Evolutionary conservation across 805 yeast species (phyloP).

Genomic region (Candida khao-thaluensis): DNA sequence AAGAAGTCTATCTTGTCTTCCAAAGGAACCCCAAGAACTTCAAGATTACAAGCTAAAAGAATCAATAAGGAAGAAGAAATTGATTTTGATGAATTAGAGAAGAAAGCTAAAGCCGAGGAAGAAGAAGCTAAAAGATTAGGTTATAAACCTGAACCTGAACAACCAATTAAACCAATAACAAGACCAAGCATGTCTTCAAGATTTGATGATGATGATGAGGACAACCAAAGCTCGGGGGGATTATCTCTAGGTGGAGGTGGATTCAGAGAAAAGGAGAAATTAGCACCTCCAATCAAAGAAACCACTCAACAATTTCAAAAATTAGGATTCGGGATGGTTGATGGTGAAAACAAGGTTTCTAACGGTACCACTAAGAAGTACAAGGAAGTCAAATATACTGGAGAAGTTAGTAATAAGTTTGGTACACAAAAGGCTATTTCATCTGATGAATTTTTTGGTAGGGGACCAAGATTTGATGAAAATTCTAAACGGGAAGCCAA

Average conservation of each 20-base stretch:
- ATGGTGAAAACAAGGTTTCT: conserved; percentile 51
- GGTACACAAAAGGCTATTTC: conserved; percentile 93
- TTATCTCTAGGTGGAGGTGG: conserved; percentile 5
- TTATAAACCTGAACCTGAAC: conserved; percentile 39
- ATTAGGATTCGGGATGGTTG: conserved; percentile 88
- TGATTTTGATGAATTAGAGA: conserved; percentile 63
- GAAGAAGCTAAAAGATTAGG: conserved; percentile 61
- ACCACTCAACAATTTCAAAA: conserved; percentile 73
- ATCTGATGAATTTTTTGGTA: conserved; percentile 91
- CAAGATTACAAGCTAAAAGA: conserved; percentile 56
- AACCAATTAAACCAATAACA: conserved; percentile 3
- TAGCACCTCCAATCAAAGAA: conserved; percentile 37
- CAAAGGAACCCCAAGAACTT: conserved; percentile 49
- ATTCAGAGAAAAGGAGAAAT: conserved; percentile 15
- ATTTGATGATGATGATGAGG: conserved; percentile 4
- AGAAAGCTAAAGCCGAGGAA: conserved; percentile 79
- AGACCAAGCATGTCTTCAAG: not conserved
- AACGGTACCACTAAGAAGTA: conserved; percentile 35
- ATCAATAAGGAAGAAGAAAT: conserved; percentile 50
- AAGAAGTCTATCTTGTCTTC: conserved; percentile 46
- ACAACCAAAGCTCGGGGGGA: conserved; percentile 1
- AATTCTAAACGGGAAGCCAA: conserved; percentile 76
- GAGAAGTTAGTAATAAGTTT: conserved; percentile 71
- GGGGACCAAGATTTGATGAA: conserved; percentile 76
- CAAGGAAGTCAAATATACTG: conserved; percentile 63